Percentiles rank a stretch among this genome's conserved stretches.
Conservation (phyloP, 2,329 filamentous ascomycete species). For the Onygena corvina region DNA sequence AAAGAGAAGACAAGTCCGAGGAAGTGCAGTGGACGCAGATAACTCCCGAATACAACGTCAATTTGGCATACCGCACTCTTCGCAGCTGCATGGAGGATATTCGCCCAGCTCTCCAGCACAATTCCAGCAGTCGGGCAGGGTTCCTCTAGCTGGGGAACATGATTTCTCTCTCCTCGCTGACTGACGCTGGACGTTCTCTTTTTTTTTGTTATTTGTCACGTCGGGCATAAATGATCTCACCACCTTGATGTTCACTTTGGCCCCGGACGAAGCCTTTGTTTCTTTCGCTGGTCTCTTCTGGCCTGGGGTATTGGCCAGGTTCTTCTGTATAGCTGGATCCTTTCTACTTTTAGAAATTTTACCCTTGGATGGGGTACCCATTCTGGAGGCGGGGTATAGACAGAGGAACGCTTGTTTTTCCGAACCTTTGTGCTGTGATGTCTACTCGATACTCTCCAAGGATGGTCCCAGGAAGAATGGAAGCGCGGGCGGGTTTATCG, state of each 20-base stretch:
- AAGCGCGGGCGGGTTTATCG: no score
- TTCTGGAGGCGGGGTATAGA: no score
- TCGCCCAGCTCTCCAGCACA: slow-evolving; percentile 9
- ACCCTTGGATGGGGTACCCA: no score
- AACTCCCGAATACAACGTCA: neutral
- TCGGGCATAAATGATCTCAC: no score
- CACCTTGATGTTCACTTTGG: no score
- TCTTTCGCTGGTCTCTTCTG: neutral
- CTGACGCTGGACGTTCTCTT: neutral
- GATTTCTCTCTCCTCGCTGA: neutral
- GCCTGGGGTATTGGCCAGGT: neutral
- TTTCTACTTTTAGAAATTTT: neutral
- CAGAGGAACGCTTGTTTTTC: no score
- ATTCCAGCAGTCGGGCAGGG: slow-evolving; percentile 12
- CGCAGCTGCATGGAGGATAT: slow-evolving; percentile 10
- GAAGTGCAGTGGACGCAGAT: neutral
- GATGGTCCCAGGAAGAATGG: no score
- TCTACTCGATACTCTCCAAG: no score
- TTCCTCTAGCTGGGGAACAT: slow-evolving; percentile 3
- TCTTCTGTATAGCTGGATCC: neutral
- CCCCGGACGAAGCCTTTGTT: neutral
- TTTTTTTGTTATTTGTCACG: no score
- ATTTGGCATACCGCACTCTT: slow-evolving; percentile 11
- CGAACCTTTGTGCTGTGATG: no score
- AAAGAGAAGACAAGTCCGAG: neutral